Conservation (phyloP, 2,329 filamentous ascomycete genomes). For the Monilinia laxa region DNA sequence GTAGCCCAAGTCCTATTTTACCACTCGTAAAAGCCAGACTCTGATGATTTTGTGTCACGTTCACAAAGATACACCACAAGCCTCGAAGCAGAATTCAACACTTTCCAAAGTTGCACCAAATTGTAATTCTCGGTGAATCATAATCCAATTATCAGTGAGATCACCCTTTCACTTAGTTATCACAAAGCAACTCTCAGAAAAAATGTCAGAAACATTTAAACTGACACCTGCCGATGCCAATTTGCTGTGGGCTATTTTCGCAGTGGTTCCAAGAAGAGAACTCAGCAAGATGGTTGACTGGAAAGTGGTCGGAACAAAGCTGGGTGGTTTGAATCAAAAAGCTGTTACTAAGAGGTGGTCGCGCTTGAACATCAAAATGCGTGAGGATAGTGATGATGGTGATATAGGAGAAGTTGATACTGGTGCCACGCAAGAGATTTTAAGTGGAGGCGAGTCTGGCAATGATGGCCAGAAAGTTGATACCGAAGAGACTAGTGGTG, state of each 20-base stretch:
- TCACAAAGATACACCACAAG: neutral
- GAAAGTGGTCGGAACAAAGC: neutral
- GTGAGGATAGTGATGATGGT: neutral
- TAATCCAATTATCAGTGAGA: neutral
- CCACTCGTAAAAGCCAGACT: neutral
- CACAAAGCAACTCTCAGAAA: neutral
- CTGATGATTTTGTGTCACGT: neutral
- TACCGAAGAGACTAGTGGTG: too few relatives aligned
- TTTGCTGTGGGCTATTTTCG: neutral
- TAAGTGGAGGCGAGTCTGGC: too few relatives aligned
- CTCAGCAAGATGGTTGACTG: neutral
- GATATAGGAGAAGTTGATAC: neutral
- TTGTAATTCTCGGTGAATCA: neutral
- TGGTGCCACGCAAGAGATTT: neutral
- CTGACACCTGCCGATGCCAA: neutral
- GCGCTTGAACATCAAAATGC: neutral
- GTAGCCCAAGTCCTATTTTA: neutral
- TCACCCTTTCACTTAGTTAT: neutral
- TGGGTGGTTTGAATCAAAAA: neutral
- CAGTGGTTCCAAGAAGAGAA: neutral
- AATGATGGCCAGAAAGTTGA: too few relatives aligned
- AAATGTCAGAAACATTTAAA: neutral
- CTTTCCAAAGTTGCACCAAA: neutral
- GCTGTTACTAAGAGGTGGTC: neutral
- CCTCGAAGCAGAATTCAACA: neutral